These are phyloP conservation scores for Lactuca sativa DNA, from an alignment of 129 eudicot species.

Conservation along the genomic window DNA sequence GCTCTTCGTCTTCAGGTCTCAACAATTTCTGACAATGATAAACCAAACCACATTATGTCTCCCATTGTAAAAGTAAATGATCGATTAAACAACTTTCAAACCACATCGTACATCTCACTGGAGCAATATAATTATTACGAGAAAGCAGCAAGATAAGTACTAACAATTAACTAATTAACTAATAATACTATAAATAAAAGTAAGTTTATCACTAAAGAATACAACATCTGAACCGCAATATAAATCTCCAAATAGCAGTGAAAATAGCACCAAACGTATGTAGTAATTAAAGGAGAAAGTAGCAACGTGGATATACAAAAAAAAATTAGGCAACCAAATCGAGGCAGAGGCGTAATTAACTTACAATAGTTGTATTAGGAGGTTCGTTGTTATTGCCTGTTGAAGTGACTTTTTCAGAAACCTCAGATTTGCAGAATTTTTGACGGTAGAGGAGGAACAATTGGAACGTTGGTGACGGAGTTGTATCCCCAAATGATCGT, in stretches of 20 bases:
- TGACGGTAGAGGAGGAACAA: slow-evolving; percentile 51
- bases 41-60: slow-evolving; percentile 8
- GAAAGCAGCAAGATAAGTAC: slow-evolving; percentile 12
- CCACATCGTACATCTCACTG: slow-evolving; percentile 14
- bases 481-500: slow-evolving; percentile 51
- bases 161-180: slow-evolving; percentile 2
- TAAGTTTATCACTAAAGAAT: background rate
- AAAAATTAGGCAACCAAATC: background rate
- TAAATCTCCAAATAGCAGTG: background rate
- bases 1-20: slow-evolving; percentile 67
- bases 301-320: slow-evolving; percentile 5
- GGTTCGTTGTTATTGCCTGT: slow-evolving; percentile 18
- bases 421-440: slow-evolving; percentile 51
- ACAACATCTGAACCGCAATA: slow-evolving; percentile 1
- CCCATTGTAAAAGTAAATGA: slow-evolving; percentile 1
- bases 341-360: slow-evolving; percentile 26
- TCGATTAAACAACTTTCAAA: slow-evolving; percentile 4
- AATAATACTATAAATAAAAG: background rate
- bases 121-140: background rate
- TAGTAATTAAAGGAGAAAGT: background rate
- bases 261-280: slow-evolving; percentile 7
- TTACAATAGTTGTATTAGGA: slow-evolving; percentile 48
- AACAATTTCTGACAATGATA: slow-evolving; percentile 35
- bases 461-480: slow-evolving; percentile 64
- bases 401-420: slow-evolving; percentile 27